Percentiles rank a stretch among this genome's conserved stretches.
phyloP scores from a whole-genome alignment of 139 green algal species.

The Micromonas pusilla region DNA sequence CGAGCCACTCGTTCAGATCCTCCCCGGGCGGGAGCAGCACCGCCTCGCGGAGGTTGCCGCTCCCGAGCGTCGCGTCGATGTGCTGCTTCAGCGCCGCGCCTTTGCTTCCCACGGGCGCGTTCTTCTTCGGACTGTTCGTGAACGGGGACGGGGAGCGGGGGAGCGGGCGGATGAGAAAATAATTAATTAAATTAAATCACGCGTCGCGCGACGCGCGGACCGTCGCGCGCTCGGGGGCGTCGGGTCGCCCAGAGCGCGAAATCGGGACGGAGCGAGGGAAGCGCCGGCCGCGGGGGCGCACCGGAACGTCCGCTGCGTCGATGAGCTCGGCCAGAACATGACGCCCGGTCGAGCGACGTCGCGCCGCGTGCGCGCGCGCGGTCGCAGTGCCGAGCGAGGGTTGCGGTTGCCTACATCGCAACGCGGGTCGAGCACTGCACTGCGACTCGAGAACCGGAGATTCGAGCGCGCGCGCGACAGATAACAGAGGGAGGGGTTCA shows the following conservation, averaged over 20 bases:
- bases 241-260: too few relatives aligned
- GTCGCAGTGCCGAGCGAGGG: too few relatives aligned
- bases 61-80: slow-evolving; percentile 47
- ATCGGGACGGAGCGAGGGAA: too few relatives aligned
- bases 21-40: slow-evolving; percentile 56
- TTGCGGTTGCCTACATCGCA: too few relatives aligned
- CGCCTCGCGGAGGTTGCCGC: slow-evolving; percentile 28
- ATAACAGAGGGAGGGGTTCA: too few relatives aligned
- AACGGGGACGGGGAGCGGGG: not conserved
- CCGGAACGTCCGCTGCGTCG: not conserved
- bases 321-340: not conserved
- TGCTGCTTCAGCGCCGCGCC: slow-evolving; percentile 34
- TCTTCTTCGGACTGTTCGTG: slow-evolving; percentile 5
- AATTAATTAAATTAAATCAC: not conserved
- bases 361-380: not conserved
- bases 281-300: too few relatives aligned
- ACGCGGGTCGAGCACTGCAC: too few relatives aligned
- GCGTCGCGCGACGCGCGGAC: not conserved
- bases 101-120: not conserved
- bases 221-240: too few relatives aligned
- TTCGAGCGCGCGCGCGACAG: too few relatives aligned
- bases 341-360: not conserved
- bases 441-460: too few relatives aligned
- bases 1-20: slow-evolving; percentile 84
- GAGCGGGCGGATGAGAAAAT: not conserved